phyloP scores from a whole-genome alignment of 169 alveolate species.

The Neospora caninum region DNA sequence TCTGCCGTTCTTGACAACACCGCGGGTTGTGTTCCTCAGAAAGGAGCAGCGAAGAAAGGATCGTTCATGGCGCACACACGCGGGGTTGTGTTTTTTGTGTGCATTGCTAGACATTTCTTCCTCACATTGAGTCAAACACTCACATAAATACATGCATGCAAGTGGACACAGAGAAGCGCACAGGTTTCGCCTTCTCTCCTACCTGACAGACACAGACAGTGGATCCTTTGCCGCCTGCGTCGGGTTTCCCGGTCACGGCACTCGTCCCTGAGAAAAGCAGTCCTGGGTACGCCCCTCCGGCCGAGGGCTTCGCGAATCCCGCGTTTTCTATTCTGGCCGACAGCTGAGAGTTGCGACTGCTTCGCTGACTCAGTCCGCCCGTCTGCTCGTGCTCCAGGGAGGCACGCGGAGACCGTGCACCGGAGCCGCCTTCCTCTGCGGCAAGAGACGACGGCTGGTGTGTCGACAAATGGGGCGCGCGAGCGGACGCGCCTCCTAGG shows the following conservation, averaged over 20 bases:
- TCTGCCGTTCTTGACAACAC: too few species aligned
- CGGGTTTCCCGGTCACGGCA: neutral
- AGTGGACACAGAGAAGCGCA: neutral
- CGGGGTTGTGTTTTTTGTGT: too few species aligned
- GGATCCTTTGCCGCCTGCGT: neutral
- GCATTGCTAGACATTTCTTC: too few species aligned
- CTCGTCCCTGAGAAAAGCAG: neutral
- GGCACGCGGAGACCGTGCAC: neutral
- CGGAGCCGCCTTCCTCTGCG: neutral
- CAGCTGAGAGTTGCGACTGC: neutral
- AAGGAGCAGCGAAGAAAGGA: too few species aligned
- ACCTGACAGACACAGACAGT: conserved; percentile 24
- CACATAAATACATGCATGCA: neutral
- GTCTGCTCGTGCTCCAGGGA: neutral
- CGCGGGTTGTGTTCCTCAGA: too few species aligned
- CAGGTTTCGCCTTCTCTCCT: neutral
- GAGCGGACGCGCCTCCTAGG: neutral
- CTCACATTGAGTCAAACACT: too few species aligned
- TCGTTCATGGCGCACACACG: too few species aligned
- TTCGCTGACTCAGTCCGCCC: neutral
- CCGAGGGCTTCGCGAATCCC: neutral
- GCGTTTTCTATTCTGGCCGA: too few species aligned
- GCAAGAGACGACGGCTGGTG: neutral
- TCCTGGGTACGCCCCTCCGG: neutral
- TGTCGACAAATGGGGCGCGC: neutral